Evolutionary conservation across 164 flowering plant species (phyloP).

Genomic region (Taxillus chinensis): DNA sequence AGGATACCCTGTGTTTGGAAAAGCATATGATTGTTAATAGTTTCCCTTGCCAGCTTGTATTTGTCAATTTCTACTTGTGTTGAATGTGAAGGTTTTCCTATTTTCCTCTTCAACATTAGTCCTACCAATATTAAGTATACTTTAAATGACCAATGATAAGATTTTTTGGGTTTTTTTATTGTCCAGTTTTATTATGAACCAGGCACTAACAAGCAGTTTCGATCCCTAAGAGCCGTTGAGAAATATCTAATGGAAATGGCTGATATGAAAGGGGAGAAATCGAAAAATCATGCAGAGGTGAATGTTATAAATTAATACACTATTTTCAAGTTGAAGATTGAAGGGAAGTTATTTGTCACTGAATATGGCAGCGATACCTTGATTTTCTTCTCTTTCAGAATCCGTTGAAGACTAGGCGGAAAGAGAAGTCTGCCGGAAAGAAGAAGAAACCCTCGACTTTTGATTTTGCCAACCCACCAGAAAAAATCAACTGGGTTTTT

Average conservation of each 20-base stretch:
- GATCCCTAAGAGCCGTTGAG: constrained; percentile 26
- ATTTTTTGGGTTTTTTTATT: not conserved
- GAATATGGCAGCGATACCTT: not conserved
- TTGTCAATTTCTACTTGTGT: no score
- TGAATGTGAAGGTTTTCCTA: no score
- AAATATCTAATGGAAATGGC: constrained; percentile 19
- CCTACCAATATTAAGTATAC: no score
- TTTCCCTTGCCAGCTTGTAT: no score
- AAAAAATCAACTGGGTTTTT: constrained; percentile 34
- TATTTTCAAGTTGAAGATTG: no score
- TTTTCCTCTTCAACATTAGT: no score
- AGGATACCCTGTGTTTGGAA: no score
- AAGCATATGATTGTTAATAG: no score
- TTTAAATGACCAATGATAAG: no score
- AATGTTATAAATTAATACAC: no score
- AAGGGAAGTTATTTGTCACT: not conserved
- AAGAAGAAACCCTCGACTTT: constrained; percentile 6
- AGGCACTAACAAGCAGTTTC: constrained; percentile 30
- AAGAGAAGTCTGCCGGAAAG: constrained; percentile 1
- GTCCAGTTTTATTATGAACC: constrained; percentile 39
- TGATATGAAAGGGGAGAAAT: no score
- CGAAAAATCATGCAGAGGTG: no score
- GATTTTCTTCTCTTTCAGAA: constrained; percentile 3
- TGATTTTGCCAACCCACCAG: constrained; percentile 16
- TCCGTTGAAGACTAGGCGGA: constrained; percentile 5